Evolutionary conservation across 768 basidiomycete species (phyloP), one percentile per base, ranked within the genome.

Genomic region (Krasilnikovozyma curviuscula): DNA sequence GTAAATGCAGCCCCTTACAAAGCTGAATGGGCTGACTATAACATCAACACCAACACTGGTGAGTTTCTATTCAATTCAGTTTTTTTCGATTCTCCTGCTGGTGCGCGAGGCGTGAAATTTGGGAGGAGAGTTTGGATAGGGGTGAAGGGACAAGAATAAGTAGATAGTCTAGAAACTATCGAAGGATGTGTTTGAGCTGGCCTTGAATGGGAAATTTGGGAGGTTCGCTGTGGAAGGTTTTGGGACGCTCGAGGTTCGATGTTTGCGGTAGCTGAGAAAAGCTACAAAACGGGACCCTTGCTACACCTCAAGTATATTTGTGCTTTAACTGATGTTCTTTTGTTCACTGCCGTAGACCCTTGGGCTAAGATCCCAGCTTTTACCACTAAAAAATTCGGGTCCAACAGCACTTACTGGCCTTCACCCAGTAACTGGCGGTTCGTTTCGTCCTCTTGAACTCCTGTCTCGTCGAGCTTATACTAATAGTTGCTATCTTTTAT

Each of bases 391-490:
- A 52, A 52, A 34, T 46, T 47, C 16, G 24, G 29, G 19, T 23
- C 29, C 28, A 41, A 41, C 29, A 16, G 25, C 12, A 28, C 38
- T 5, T 47, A 52, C 45, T 27, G 23, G 21, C 1, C 44, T 6
- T 47, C 45, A 28, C 50, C 50, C 5, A 12, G 5, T 7, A 52
- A 52, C 40, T 52, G 50, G 50, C 41, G 50, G 49, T 50, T 28
- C 23, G 49, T 45, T 13, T 21, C 23, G 10, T 25, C 12, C n/a
- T 23, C 33, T 10, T n/a, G n/a, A n/a, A n/a, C n/a, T n/a, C n/a
- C n/a, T n/a, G n/a, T n/a, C n/a, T n/a, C n/a, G n/a, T n/a, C n/a
- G n/a, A n/a, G n/a, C n/a, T 24, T 29, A 6, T 19, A 18, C 40
- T 7, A 7, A 9, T 18, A 3, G 8, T 25, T 27, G 8, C 23